Conservation (phyloP, 768 basidiomycete genomes). For the Naganishia friedmannii region DNA sequence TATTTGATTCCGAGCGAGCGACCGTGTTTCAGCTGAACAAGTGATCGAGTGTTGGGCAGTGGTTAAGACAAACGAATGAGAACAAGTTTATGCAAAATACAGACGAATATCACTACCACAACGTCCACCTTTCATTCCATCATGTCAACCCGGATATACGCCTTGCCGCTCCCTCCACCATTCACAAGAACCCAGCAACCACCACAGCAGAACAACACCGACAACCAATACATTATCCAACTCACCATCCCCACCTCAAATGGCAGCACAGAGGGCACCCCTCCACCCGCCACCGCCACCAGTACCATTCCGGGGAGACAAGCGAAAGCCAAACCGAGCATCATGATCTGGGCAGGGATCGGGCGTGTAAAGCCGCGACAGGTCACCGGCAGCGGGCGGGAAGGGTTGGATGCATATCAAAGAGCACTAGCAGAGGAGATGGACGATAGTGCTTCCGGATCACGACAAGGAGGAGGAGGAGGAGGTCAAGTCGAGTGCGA, state of each 20-base stretch:
- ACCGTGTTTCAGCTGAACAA: no score
- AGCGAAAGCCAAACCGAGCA: neutral
- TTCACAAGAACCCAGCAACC: neutral
- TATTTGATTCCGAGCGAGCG: no score
- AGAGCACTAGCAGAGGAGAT: conserved; percentile 6
- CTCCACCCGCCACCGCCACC: neutral
- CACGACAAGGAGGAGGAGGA: no score
- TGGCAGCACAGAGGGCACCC: neutral
- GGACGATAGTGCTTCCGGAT: neutral
- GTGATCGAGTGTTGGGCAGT: no score
- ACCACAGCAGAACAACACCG: no score
- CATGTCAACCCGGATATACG: neutral
- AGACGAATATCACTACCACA: neutral
- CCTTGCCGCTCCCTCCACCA: neutral
- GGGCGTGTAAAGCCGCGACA: neutral
- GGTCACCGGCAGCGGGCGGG: no score
- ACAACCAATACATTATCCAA: conserved; percentile 7
- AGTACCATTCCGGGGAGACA: neutral
- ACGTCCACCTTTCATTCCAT: neutral
- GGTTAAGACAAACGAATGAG: no score
- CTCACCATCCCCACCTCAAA: conserved; percentile 7
- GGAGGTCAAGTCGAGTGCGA: no score
- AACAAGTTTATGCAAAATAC: no score
- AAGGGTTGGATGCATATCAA: conserved; percentile 9
- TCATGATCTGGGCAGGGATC: conserved; percentile 16